These are phyloP conservation scores for Lentinula detonsa DNA, from an alignment of 768 basidiomycete genomes.

Conservation along the genomic window DNA sequence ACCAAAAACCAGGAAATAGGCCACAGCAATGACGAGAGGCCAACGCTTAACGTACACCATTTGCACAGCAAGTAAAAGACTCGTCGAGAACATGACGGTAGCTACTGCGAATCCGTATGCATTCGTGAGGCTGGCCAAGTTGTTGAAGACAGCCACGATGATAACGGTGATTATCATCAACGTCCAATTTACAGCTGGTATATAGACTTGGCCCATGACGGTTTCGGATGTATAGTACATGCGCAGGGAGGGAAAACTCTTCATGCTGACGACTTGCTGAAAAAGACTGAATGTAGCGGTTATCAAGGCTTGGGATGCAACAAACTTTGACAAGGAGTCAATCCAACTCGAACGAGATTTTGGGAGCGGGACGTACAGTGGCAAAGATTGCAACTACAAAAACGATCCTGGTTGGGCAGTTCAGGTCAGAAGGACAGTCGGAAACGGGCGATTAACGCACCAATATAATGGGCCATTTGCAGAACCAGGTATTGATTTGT, in stretches of 20 bases:
- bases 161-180: conserved; percentile 49
- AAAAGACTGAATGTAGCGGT: conserved; percentile 58
- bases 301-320: conserved; percentile 66
- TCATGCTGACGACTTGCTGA: conserved; percentile 62
- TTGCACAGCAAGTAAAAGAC: conserved; percentile 48
- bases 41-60: conserved; percentile 50
- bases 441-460: conserved; percentile 20
- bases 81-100: conserved; percentile 61
- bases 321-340: conserved; percentile 28
- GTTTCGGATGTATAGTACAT: conserved; percentile 57
- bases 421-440: not conserved
- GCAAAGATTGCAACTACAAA: conserved; percentile 62
- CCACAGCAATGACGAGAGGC: conserved; percentile 33
- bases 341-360: not conserved
- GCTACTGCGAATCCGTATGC: conserved; percentile 62
- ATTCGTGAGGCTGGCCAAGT: conserved; percentile 48
- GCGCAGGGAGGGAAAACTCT: conserved; percentile 49
- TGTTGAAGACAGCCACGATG: conserved; percentile 52
- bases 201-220: conserved; percentile 60
- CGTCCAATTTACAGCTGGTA: conserved; percentile 56
- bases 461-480: conserved; percentile 52
- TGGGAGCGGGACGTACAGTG: conserved; percentile 33
- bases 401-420: conserved; percentile 38
- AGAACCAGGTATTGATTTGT: conserved; percentile 56
- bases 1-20: conserved; percentile 48